A percentile compares a stretch with the other conserved stretches of the same genome.
phyloP scores from a whole-genome alignment of 306 rosid species.

The Prunus davidiana region DNA sequence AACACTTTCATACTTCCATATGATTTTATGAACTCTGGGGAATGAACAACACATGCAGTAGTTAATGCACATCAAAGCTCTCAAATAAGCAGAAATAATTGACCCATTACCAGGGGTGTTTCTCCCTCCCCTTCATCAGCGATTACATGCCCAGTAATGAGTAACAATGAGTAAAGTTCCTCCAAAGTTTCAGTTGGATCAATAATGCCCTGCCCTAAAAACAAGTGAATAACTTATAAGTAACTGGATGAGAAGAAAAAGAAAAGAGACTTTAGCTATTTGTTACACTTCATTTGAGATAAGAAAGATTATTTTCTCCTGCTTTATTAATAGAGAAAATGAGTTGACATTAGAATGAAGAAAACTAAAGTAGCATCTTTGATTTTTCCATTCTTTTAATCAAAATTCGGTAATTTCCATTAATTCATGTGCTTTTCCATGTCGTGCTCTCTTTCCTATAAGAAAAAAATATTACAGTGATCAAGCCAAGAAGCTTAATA shows the following conservation, averaged over 20 bases:
- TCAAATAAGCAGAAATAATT: slow-evolving; percentile 1
- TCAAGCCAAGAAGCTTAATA: background rate
- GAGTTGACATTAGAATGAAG: background rate
- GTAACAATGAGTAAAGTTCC: slow-evolving; percentile 85
- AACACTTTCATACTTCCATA: background rate
- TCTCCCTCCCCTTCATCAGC: slow-evolving; percentile 99
- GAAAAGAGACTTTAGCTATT: background rate
- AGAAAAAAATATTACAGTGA: background rate
- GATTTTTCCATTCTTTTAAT: background rate
- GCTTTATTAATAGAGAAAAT: background rate
- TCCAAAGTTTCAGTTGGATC: slow-evolving; percentile 85
- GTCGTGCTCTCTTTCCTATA: background rate
- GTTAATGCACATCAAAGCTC: background rate
- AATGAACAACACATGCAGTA: background rate
- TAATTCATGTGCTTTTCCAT: background rate
- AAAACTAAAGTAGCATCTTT: background rate
- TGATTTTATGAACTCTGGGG: background rate
- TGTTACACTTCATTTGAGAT: background rate
- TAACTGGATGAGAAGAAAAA: background rate
- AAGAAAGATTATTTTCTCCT: background rate
- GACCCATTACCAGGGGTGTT: slow-evolving; percentile 67
- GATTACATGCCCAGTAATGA: slow-evolving; percentile 79
- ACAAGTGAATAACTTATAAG: slow-evolving; percentile 29
- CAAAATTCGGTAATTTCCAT: background rate
- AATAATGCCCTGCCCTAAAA: slow-evolving; percentile 76